Evolutionary conservation across 2,329 filamentous ascomycete genomes (phyloP).

Genomic region (Fusarium sp.): DNA sequence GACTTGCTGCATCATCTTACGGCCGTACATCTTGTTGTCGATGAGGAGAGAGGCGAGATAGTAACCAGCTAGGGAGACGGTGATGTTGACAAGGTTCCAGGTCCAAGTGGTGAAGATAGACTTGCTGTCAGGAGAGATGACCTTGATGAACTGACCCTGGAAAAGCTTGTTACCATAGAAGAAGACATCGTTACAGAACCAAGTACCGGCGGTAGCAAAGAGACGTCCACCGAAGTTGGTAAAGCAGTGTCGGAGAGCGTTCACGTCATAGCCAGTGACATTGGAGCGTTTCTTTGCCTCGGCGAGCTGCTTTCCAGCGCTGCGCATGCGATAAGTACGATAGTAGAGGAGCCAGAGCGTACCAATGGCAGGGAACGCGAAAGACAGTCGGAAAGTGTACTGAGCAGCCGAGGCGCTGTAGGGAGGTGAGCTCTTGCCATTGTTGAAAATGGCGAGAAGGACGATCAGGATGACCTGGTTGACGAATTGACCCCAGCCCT

Average conservation of each 20-base stretch:
- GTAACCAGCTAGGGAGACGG: slow-evolving; percentile 87
- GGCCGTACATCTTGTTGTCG: slow-evolving; percentile 96
- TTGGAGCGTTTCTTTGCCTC: slow-evolving; percentile 86
- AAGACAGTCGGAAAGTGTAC: slow-evolving; percentile 92
- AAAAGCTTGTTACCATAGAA: slow-evolving; percentile 99
- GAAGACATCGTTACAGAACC: slow-evolving; percentile 98
- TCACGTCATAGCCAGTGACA: slow-evolving; percentile 92
- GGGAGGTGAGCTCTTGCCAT: slow-evolving; percentile 77
- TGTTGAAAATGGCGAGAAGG: slow-evolving; percentile 88
- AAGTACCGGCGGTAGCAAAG: slow-evolving; percentile 85
- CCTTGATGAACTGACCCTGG: slow-evolving; percentile 88
- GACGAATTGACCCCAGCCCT: slow-evolving; percentile 96
- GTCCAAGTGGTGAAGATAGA: slow-evolving; percentile 90
- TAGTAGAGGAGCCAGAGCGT: slow-evolving; percentile 97
- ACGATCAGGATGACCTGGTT: slow-evolving; percentile 93
- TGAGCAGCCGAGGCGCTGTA: slow-evolving; percentile 84
- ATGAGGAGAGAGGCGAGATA: slow-evolving; percentile 90
- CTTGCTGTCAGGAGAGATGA: slow-evolving; percentile 76
- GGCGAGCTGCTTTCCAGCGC: slow-evolving; percentile 84
- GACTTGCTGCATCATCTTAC: slow-evolving; percentile 95
- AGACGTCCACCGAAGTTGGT: slow-evolving; percentile 88
- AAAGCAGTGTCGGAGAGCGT: slow-evolving; percentile 83
- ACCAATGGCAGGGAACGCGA: slow-evolving; percentile 89
- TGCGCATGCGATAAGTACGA: slow-evolving; percentile 93
- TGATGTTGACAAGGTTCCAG: slow-evolving; percentile 93